These are phyloP conservation scores for Aspergillus floridensis DNA, from an alignment of 2,329 filamentous ascomycete genomes.

Conservation along the genomic window DNA sequence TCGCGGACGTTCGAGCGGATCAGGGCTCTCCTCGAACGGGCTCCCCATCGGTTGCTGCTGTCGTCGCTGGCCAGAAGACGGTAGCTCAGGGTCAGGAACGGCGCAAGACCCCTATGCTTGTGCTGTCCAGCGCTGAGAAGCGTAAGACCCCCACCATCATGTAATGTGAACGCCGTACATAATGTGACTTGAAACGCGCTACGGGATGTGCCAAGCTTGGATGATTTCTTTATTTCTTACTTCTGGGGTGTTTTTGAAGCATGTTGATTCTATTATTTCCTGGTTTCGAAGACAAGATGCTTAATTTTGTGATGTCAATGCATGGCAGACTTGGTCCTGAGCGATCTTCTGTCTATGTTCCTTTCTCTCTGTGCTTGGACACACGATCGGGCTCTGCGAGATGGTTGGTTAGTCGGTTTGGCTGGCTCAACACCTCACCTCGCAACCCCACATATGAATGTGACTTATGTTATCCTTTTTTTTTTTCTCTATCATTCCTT, in stretches of 20 bases:
- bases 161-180: slow-evolving; percentile 42
- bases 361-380: slow-evolving; percentile 5
- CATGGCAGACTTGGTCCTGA: slow-evolving; percentile 1
- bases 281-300: background rate
- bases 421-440: background rate
- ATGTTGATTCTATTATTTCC: slow-evolving; percentile 2
- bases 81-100: slow-evolving; percentile 57
- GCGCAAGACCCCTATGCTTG: slow-evolving; percentile 81
- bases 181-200: slow-evolving; percentile 34
- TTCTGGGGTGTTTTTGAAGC: slow-evolving; percentile 2
- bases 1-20: slow-evolving; percentile 49
- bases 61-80: slow-evolving; percentile 54
- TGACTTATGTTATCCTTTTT: slow-evolving; percentile 7
- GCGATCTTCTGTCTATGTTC: background rate
- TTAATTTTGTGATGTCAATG: slow-evolving; percentile 6
- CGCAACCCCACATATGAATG: slow-evolving; percentile 5
- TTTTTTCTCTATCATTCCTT: background rate
- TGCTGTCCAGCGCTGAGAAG: slow-evolving; percentile 87
- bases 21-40: slow-evolving; percentile 30
- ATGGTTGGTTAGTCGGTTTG: background rate
- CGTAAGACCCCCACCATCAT: slow-evolving; percentile 67
- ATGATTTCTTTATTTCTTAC: slow-evolving; percentile 24
- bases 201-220: slow-evolving; percentile 21
- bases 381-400: slow-evolving; percentile 2
- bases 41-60: slow-evolving; percentile 40